Evolutionary conservation across 2,329 filamentous ascomycete species (phyloP).

Genomic region (Alternaria burnsii): DNA sequence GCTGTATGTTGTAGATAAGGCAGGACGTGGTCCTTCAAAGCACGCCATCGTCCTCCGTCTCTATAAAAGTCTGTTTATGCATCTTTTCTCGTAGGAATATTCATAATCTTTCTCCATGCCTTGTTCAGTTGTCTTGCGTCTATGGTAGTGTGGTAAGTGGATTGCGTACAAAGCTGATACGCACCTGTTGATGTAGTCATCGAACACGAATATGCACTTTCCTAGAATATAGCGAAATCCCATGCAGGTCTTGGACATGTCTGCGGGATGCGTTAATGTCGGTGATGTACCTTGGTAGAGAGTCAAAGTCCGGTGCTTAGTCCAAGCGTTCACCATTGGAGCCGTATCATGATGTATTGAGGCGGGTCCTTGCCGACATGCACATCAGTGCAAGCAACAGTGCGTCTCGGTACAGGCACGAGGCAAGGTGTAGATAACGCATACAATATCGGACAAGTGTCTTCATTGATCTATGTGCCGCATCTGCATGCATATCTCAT

Average conservation of each 20-base stretch:
- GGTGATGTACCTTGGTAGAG: background rate
- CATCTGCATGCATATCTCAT: slow-evolving; percentile 10
- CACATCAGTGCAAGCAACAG: background rate
- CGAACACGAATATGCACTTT: background rate
- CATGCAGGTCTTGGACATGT: background rate
- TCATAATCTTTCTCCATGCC: background rate
- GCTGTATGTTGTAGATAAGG: slow-evolving; percentile 4
- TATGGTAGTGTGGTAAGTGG: background rate
- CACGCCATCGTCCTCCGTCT: background rate
- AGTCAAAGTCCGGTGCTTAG: background rate
- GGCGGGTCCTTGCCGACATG: background rate
- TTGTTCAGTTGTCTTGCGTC: background rate
- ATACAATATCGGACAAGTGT: slow-evolving; percentile 4
- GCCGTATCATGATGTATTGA: background rate
- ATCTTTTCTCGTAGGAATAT: background rate
- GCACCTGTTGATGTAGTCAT: background rate
- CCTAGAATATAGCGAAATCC: background rate
- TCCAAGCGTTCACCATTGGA: background rate
- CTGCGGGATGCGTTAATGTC: background rate
- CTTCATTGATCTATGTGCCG: slow-evolving; percentile 19
- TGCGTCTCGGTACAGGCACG: background rate
- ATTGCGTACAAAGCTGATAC: background rate
- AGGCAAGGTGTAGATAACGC: slow-evolving; percentile 3
- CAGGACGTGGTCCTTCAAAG: background rate
- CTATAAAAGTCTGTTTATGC: background rate